Base-by-base conservation (phyloP, 139 green algal species). In the Chlorella sorokiniana region DNA sequence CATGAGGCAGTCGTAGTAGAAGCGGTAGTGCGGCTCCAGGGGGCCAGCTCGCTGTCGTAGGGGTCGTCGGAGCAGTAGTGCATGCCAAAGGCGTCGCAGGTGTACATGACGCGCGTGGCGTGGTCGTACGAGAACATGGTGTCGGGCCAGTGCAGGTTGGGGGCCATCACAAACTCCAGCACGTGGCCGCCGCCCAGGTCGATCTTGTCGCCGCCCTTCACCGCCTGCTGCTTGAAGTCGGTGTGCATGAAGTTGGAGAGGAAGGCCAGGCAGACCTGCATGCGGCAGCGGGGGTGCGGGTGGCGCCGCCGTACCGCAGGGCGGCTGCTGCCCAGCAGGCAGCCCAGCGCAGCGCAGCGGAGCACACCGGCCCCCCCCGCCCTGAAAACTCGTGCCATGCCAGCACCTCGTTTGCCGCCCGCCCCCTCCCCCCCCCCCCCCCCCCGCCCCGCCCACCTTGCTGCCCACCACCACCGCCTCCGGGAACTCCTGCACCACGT, bases 1-100 rank as follows among this genome's bases (percentile, higher is more conserved):
- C 96, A 99, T 99, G 51, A 99, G 88, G 91, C 96, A 99, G 81
- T 99, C 94, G 81, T 99, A 99, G 85, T 99, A 99, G 87, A 99
- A 99, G 35, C 92, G 88, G 85, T 88, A 95, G 87, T 97, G 94
- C 6, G 87, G 81, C 69, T 89, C 73, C 56, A 92, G 77, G 35
- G 64, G 35, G 40, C 59, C 45, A 89, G 81, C 69, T 96, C 87
- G 14, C 85, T 88, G 86, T 97, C 93, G 74, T 92, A 96, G 63
- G 91, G 88, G 52, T 94, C 92, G 61, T 84, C 64, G 4, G 86
- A 90, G 90, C 95, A 98, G 90, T 97, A 98, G 87, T 99, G 96
- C 91, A 92, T 86, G 48, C 96, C 96, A 75, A 99, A 99, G 7
- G 96, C 96, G 78, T 99, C 96, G 61, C 96, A 99, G 5, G 96